Percentiles rank a stretch among this genome's conserved stretches.
These are phyloP conservation scores for Neobulgaria alba DNA, from an alignment of 2,329 filamentous ascomycete genomes.

Conservation along the genomic window DNA sequence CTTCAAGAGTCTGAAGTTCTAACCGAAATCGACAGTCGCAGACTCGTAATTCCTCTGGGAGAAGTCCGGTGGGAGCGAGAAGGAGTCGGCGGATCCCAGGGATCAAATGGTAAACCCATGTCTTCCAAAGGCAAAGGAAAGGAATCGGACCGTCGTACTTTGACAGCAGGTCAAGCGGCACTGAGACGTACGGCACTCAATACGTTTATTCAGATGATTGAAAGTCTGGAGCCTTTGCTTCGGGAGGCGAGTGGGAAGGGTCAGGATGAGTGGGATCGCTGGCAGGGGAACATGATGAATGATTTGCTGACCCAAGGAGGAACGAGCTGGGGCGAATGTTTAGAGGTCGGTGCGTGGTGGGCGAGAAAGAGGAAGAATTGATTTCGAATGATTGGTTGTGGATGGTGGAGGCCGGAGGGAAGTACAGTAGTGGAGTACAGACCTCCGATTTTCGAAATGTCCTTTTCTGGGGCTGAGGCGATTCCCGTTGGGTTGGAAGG, in stretches of 20 bases:
- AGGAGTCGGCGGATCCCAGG: constrained; percentile 54
- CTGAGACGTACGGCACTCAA: constrained; percentile 72
- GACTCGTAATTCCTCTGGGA: constrained; percentile 78
- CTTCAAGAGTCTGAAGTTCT: constrained; percentile 72
- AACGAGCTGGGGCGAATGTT: constrained; percentile 74
- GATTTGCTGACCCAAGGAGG: constrained; percentile 74
- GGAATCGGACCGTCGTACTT: constrained; percentile 21
- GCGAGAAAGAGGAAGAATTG: constrained; percentile 67
- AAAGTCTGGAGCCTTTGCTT: constrained; percentile 74
- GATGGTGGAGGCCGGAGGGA: too few relatives aligned
- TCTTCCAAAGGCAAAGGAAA: constrained; percentile 25
- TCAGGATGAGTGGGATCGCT: constrained; percentile 85
- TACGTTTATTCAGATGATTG: constrained; percentile 75
- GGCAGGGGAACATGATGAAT: constrained; percentile 80
- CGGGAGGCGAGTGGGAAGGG: constrained; percentile 78
- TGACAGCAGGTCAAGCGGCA: constrained; percentile 57
- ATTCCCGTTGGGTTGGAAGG: too few relatives aligned
- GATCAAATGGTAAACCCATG: constrained; percentile 29
- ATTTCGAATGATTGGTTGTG: too few relatives aligned
- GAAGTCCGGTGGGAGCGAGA: constrained; percentile 84
- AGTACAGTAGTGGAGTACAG: too few relatives aligned
- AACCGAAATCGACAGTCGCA: constrained; percentile 59
- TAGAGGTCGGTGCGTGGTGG: constrained; percentile 81
- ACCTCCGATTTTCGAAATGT: too few relatives aligned
- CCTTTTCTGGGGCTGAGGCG: too few relatives aligned